phyloP scores from a whole-genome alignment of 164 flowering plant genomes.

The Annona squamosa region DNA sequence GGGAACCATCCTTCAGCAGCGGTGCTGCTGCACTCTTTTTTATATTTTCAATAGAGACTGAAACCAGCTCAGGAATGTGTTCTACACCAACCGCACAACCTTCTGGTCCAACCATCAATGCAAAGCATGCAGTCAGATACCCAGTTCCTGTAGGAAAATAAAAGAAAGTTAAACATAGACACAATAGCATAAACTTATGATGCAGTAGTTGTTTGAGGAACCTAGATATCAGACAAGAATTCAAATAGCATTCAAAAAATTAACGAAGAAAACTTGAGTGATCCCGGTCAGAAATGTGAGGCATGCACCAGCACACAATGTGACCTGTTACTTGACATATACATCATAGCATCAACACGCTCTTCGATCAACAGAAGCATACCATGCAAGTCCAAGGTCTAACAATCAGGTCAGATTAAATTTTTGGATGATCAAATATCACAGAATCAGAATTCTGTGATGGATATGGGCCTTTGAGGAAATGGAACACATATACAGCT shows the following conservation, averaged over 20 bases:
- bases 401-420: background rate
- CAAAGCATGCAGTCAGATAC: constrained; percentile 92
- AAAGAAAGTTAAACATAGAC: background rate
- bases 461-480: no score
- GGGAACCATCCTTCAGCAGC: constrained; percentile 59
- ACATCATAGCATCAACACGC: background rate
- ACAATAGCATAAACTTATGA: background rate
- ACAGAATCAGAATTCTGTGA: no score
- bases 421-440: no score
- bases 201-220: background rate
- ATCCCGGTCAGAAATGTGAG: background rate
- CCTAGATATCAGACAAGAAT: background rate
- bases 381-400: background rate
- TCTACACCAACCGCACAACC: constrained; percentile 93
- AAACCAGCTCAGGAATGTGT: constrained; percentile 84
- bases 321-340: no score
- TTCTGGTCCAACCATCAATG: constrained; percentile 83
- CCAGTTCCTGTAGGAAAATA: constrained; percentile 60
- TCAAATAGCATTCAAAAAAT: background rate
- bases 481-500: no score
- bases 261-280: background rate
- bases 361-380: background rate
- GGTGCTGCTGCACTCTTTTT: constrained; percentile 70
- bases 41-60: constrained; percentile 57
- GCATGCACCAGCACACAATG: background rate